Percentiles rank a stretch among this genome's conserved stretches.
These are phyloP conservation scores for Sedum album DNA, from an alignment of 164 flowering plant genomes.

Conservation along the genomic window DNA sequence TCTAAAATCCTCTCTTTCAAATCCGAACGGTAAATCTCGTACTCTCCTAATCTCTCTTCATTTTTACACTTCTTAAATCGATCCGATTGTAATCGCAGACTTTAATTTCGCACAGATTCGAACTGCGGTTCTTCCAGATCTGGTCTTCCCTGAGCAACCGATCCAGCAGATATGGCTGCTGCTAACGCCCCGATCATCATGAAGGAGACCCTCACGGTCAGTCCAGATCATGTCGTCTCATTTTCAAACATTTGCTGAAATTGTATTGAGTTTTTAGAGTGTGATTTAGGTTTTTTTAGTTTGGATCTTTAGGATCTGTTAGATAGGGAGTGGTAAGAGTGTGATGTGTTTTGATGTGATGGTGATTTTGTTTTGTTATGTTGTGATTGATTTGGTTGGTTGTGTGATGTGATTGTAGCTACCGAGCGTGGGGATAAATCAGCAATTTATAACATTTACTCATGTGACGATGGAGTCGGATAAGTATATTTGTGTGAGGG, in stretches of 20 bases:
- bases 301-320: not conserved
- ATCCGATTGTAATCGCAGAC: not conserved
- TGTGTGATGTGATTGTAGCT: conserved; percentile 37
- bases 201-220: conserved; percentile 84
- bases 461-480: conserved; percentile 99
- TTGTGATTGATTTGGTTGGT: not conserved
- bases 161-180: conserved; percentile 78
- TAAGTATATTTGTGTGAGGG: conserved; percentile 92
- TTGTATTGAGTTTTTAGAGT: not conserved
- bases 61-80: not conserved
- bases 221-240: conserved; percentile 8
- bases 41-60: not conserved
- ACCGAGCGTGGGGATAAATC: conserved; percentile 81
- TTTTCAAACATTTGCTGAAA: not conserved
- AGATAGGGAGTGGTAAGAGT: not conserved
- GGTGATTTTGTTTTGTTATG: not conserved
- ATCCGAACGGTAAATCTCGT: not conserved
- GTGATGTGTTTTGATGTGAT: too few species aligned
- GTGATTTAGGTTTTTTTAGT: not conserved
- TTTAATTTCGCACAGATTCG: not conserved
- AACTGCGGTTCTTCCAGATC: not conserved
- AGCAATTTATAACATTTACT: conserved; percentile 88
- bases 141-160: not conserved
- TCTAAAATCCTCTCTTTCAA: not conserved
- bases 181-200: conserved; percentile 95